Conservation (phyloP, 768 basidiomycete species). For the Lactifluus hygrophoroides region DNA sequence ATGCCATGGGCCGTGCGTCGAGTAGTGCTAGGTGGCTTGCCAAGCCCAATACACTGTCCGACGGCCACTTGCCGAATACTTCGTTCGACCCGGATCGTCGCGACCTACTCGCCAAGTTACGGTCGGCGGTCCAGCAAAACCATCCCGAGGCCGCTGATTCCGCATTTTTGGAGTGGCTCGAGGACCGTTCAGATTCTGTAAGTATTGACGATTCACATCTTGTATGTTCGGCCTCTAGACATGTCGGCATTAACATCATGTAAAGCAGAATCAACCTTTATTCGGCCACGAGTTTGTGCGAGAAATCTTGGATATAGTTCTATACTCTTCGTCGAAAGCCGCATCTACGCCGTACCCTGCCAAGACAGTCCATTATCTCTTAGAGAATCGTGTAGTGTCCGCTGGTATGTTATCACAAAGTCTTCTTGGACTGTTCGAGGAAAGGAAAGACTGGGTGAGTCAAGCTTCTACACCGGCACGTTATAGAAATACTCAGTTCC, state of each 20-base stretch:
- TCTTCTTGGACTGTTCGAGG: constrained; percentile 43
- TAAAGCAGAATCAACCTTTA: not conserved
- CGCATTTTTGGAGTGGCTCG: constrained; percentile 55
- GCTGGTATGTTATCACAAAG: constrained; percentile 55
- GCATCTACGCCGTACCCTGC: constrained; percentile 38
- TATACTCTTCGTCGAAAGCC: constrained; percentile 35
- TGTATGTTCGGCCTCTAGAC: not conserved
- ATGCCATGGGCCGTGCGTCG: constrained; percentile 47
- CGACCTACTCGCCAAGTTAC: constrained; percentile 34
- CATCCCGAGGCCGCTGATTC: constrained; percentile 45
- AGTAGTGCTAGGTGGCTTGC: constrained; percentile 41
- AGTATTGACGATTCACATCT: not conserved
- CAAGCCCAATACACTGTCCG: constrained; percentile 14
- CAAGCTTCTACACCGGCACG: not conserved
- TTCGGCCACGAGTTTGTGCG: constrained; percentile 50
- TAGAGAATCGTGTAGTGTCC: constrained; percentile 47
- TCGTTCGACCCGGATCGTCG: constrained; percentile 22
- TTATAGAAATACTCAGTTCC: not conserved
- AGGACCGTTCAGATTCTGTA: constrained; percentile 15
- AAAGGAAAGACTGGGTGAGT: constrained; percentile 62
- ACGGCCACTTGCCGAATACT: not conserved
- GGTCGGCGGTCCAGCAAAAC: constrained; percentile 34
- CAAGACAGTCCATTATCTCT: constrained; percentile 48
- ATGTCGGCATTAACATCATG: not conserved
- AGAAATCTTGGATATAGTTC: constrained; percentile 42